These are phyloP conservation scores for Fusarium albosuccineum DNA, from an alignment of 2,329 filamentous ascomycete genomes.

Conservation along the genomic window DNA sequence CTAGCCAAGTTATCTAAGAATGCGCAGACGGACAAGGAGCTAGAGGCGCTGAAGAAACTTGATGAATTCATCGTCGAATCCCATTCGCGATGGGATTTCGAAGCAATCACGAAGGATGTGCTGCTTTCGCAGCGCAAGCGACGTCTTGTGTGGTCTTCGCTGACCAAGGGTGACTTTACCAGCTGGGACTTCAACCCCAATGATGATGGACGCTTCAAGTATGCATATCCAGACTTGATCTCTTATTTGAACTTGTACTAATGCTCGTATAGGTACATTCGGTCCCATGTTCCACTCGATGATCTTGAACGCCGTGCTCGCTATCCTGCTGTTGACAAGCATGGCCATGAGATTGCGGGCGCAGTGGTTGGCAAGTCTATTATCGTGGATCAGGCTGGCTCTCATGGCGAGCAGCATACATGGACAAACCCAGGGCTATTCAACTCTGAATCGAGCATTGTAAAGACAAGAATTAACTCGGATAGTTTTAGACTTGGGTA, in stretches of 20 bases:
- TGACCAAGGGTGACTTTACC: constrained; percentile 81
- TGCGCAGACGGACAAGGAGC: constrained; percentile 60
- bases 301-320: constrained; percentile 82
- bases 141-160: constrained; percentile 81
- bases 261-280: constrained; percentile 76
- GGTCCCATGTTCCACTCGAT: constrained; percentile 83
- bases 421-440: too few species aligned
- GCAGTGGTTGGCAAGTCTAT: too few species aligned
- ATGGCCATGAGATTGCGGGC: too few species aligned
- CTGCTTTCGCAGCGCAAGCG: constrained; percentile 83
- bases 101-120: constrained; percentile 79
- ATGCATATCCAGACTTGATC: too few species aligned
- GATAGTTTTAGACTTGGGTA: too few species aligned
- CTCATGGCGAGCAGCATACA: too few species aligned
- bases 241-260: constrained; percentile 32
- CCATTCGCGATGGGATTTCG: constrained; percentile 82
- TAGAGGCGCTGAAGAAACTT: constrained; percentile 72
- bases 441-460: too few species aligned
- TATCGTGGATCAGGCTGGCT: too few species aligned
- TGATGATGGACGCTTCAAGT: constrained; percentile 64
- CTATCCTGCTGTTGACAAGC: constrained; percentile 72
- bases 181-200: constrained; percentile 88
- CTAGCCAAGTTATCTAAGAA: constrained; percentile 69
- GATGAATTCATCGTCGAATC: constrained; percentile 71
- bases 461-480: too few species aligned